Evolutionary conservation across 73 alveolate species (phyloP), one percentile per base, ranked within the genome.

Genomic region (Effrenium voratum): DNA sequence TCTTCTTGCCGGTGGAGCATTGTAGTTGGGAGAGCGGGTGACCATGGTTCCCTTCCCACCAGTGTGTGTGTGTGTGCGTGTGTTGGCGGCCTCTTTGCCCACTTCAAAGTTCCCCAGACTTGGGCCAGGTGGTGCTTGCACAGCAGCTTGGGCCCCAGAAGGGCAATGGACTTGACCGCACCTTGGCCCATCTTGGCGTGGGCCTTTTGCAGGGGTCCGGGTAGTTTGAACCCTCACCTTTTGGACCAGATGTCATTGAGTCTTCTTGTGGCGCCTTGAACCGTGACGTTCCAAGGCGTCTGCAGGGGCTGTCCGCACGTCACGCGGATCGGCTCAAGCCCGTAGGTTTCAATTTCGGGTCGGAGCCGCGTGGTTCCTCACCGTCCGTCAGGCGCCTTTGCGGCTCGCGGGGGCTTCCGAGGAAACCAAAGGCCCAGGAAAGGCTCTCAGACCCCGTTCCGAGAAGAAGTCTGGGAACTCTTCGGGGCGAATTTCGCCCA

Each of bases 91-190:
- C 15, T 8, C 63, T 66, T 0, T 40, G 30, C 15, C 10, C 79
- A 66, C 0, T 13, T 8, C 44, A 66, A 0, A 66, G n/a, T n/a
- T n/a, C n/a, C n/a, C 30, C 77, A 63, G 30, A 66, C 15, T 30
- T 13, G 16, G 2, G n/a, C 40, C 40, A 85, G 94, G 94, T 85
- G 30, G 94, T 85, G 43, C 60, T 85, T 30, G 82, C 94, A 38
- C 59, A 85, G 47, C 94, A 85, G 94, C 94, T 63, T 1, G 94
- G 8, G 28, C 81, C 93, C 63, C 66, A 68, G 81, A 6, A 36
- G 15, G 52, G 38, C 44, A 13, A 19, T 28, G 46, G n/a, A 0
- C n/a, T 0, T 10, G 15, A 19, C 36, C 28, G 32, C 50, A 28
- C 6, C 26, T 19, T 19, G 19, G 63, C 63, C 26, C 8, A 52